Percentiles rank a stretch among this genome's conserved stretches.
These are phyloP conservation scores for Przewalskia tangutica DNA, from an alignment of 257 asterid species.

Conservation along the genomic window DNA sequence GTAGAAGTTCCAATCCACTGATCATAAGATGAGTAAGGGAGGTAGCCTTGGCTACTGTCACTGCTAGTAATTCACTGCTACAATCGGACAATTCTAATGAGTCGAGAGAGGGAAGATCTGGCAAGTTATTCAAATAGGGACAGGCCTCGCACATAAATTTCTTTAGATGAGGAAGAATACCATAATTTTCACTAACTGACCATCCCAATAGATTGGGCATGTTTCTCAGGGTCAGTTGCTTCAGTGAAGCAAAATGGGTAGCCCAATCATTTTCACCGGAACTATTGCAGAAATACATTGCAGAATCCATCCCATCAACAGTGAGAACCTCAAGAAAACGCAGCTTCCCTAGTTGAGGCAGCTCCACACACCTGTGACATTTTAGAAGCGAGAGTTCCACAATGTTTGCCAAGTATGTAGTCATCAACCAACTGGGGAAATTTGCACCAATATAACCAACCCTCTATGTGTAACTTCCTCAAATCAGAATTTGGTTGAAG, in stretches of 20 bases:
- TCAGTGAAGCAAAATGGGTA: neutral
- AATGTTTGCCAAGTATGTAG: neutral
- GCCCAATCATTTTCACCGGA: neutral
- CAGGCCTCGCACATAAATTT: constrained; percentile 1
- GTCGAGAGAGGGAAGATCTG: neutral
- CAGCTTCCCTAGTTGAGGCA: constrained; percentile 7
- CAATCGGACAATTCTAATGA: neutral
- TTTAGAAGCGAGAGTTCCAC: constrained; percentile 4
- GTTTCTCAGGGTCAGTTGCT: constrained; percentile 4
- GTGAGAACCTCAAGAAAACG: constrained; percentile 4
- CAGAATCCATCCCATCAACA: constrained; percentile 8
- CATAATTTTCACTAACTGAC: neutral
- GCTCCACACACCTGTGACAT: constrained; percentile 5
- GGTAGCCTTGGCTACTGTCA: neutral
- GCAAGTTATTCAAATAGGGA: constrained; percentile 4
- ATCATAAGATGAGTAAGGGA: constrained; percentile 8
- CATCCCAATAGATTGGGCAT: constrained; percentile 8
- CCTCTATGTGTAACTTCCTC: constrained; percentile 2
- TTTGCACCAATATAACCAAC: constrained; percentile 10
- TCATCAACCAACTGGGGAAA: constrained; percentile 7
- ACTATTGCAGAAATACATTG: constrained; percentile 3
- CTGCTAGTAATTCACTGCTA: constrained; percentile 1
- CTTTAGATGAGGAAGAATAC: neutral
- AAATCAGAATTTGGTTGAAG: constrained; percentile 5
- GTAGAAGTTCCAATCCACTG: constrained; percentile 2